Base-by-base conservation (phyloP, 2,329 filamentous ascomycete genomes). In the Cladophialophora chaetospira region DNA sequence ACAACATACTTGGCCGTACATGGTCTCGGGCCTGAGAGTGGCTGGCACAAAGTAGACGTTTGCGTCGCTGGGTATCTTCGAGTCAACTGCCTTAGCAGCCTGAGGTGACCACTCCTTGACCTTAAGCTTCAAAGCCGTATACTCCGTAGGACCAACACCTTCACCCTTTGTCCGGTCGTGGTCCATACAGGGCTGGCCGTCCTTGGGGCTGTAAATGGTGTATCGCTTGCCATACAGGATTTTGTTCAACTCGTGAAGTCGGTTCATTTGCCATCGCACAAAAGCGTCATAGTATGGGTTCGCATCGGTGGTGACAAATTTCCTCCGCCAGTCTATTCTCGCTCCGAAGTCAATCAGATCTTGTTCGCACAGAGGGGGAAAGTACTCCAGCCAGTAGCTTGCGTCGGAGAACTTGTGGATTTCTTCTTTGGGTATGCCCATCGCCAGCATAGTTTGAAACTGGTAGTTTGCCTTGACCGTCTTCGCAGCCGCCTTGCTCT, bases 271-370 rank as follows among this genome's bases (percentile, higher is more conserved):
- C 94, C 94, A 99, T 68, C 89, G 80, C 36, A 97, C 88, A 69
- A 99, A 99, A 3, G 90, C 84, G 71, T 99, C 93, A 71, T 96
- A 99, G 78, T 94, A 97, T 3, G 91, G 91, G 75, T 99, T 99
- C 31, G 91, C 91, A 67, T 97, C 91, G 2, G 94, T 99, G 5
- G 94, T 99, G 63, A 97, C 88, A 64, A 99, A 90, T 33, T 88
- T 88, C 71, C 94, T 82, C 69, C 93, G 83, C 93, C 93, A 99
- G 72, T 97, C 94, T 68, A 97, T 88, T 66, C 92, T 82, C 48
- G 88, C 87, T 58, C 93, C 93, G 62, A 97, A 85, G 71, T 87
- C 88, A 66, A 86, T 89, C 65, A 97, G 79, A 71, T 99, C 91
- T 58, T 83, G 79, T 70, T 87, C 84, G 72, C 87, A 89, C 54